These are phyloP conservation scores for Hyaloperonospora arabidopsidis DNA, from an alignment of 352 stramenopile genomes.

Conservation along the genomic window DNA sequence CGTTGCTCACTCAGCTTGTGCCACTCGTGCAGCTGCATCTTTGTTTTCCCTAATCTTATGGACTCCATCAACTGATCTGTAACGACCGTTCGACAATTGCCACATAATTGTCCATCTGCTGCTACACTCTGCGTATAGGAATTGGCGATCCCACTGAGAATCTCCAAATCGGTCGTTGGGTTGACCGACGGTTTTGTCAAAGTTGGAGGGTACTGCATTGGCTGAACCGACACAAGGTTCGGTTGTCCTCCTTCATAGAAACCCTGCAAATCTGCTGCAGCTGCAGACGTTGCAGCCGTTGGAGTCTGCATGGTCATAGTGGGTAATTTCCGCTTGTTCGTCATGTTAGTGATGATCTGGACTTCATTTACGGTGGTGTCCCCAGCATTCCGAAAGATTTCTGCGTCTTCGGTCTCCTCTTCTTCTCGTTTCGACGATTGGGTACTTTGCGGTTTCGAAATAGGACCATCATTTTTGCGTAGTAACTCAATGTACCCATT, in stretches of 20 bases:
- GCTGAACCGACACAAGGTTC: slow-evolving; percentile 40
- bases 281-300: slow-evolving; percentile 5
- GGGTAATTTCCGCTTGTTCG: slow-evolving; percentile 51
- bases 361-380: slow-evolving; percentile 8
- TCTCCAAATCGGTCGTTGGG: slow-evolving; percentile 60
- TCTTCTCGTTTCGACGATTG: slow-evolving; percentile 22
- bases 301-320: slow-evolving; percentile 21
- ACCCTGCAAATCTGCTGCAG: slow-evolving; percentile 34
- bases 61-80: slow-evolving; percentile 73
- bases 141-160: slow-evolving; percentile 79
- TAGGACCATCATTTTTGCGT: slow-evolving; percentile 46
- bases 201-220: slow-evolving; percentile 55
- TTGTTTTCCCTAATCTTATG: slow-evolving; percentile 56
- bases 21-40: slow-evolving; percentile 59
- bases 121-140: slow-evolving; percentile 58
- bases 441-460: slow-evolving; percentile 13
- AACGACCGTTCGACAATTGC: slow-evolving; percentile 53
- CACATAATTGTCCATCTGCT: slow-evolving; percentile 47
- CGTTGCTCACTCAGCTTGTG: slow-evolving; percentile 45
- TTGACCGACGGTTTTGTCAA: slow-evolving; percentile 24
- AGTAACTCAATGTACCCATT: slow-evolving; percentile 67
- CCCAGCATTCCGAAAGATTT: slow-evolving; percentile 10
- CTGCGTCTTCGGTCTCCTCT: slow-evolving; percentile 20
- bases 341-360: slow-evolving; percentile 21
- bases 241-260: slow-evolving; percentile 52